Evolutionary conservation across 352 stramenopile genomes (phyloP).

Genomic region (Pythium phragmitis): DNA sequence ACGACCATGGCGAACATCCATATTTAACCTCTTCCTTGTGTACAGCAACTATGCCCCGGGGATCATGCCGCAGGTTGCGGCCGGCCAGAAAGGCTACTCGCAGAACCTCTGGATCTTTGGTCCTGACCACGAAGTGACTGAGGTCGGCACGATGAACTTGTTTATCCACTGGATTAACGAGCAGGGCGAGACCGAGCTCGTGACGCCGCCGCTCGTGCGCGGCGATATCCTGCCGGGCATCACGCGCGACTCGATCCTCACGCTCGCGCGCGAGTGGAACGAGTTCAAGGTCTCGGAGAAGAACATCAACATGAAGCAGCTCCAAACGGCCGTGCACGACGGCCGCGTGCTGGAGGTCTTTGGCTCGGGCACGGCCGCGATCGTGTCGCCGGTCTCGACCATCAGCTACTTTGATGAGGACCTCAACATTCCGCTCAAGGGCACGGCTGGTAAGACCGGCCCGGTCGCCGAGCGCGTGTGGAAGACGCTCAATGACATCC

Average conservation of each 20-base stretch:
- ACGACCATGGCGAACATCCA: not conserved
- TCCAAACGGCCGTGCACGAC: constrained; percentile 90
- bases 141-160: constrained; percentile 97
- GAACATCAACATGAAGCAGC: constrained; percentile 93
- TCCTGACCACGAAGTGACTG: constrained; percentile 87
- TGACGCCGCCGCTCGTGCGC: constrained; percentile 93
- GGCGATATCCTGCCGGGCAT: constrained; percentile 98
- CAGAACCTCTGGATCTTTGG: constrained; percentile 97
- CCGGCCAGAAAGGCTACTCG: constrained; percentile 82
- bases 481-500: constrained; percentile 91
- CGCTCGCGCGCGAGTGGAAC: constrained; percentile 89
- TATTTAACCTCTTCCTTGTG: not conserved
- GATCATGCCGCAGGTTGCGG: constrained; percentile 92
- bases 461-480: constrained; percentile 87
- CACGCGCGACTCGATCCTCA: constrained; percentile 94
- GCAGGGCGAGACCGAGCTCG: constrained; percentile 91
- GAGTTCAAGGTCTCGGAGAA: constrained; percentile 95
- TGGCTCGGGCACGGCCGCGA: constrained; percentile 94
- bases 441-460: constrained; percentile 78
- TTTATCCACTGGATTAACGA: constrained; percentile 96
- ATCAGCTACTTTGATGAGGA: constrained; percentile 94
- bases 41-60: constrained; percentile 82
- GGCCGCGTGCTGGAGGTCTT: constrained; percentile 94
- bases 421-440: constrained; percentile 89
- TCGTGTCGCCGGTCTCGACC: constrained; percentile 92